These are phyloP conservation scores for Metschnikowia kunwiensis DNA, from an alignment of 805 yeast species.

Conservation along the genomic window DNA sequence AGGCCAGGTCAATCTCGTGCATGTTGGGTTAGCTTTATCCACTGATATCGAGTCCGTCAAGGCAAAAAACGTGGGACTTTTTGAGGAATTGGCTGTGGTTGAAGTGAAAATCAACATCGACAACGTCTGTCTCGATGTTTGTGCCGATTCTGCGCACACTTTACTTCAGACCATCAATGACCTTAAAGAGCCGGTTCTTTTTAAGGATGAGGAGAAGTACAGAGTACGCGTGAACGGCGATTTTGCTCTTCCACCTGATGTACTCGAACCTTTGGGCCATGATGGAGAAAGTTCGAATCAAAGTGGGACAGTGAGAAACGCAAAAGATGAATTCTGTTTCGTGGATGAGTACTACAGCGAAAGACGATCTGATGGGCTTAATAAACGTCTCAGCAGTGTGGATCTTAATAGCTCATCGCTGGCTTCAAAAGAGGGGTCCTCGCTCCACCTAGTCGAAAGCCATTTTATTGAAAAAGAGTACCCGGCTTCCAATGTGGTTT, in stretches of 20 bases:
- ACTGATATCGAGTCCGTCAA: slow-evolving; percentile 16
- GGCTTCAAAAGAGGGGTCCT: background rate
- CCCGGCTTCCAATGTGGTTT: slow-evolving; percentile 5
- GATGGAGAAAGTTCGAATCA: background rate
- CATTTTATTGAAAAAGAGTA: slow-evolving; percentile 11
- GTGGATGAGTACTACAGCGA: slow-evolving; percentile 12
- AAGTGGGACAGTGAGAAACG: background rate
- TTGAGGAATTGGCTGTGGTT: slow-evolving; percentile 24
- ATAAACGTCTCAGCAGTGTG: background rate
- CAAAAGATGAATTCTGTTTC: slow-evolving; percentile 7
- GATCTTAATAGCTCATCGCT: slow-evolving; percentile 3
- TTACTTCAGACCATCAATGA: slow-evolving; percentile 66
- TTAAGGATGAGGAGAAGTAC: slow-evolving; percentile 59
- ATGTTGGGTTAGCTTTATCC: slow-evolving; percentile 32
- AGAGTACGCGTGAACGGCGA: slow-evolving; percentile 33
- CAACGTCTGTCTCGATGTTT: slow-evolving; percentile 48
- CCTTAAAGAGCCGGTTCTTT: slow-evolving; percentile 63
- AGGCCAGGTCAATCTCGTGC: slow-evolving; percentile 43
- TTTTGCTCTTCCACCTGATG: slow-evolving; percentile 26
- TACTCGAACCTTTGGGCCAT: slow-evolving; percentile 11
- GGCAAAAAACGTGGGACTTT: no score
- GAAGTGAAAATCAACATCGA: slow-evolving; percentile 51
- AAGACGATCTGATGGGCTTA: background rate
- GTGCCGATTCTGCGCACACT: slow-evolving; percentile 85
- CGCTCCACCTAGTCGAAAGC: slow-evolving; percentile 10